Evolutionary conservation across 805 yeast species (phyloP), one percentile per base, ranked within the genome.

Genomic region (Yamadazyma olivae): DNA sequence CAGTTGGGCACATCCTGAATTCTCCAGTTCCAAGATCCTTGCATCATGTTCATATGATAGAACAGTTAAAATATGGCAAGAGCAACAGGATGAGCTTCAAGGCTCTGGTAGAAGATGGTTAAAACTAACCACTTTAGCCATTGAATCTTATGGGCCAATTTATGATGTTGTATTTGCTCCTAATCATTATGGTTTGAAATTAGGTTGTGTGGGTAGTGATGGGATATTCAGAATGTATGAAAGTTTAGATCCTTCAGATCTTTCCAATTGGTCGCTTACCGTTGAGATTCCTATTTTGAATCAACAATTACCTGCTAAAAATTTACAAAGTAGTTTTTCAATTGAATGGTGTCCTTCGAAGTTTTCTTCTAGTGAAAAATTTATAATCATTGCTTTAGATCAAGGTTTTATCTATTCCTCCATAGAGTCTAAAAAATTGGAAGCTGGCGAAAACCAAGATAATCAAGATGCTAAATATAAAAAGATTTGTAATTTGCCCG

Each of bases 1-100:
- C 7, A 79, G 80, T 31, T 93, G 96, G 95, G 96, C 98, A 1
- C 83, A 87, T 33, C 99, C 99, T 2, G 95, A 91, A 57, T 89
- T 79, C 59, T 59, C 65, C 17, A 59, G 62, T 40, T 95, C 96
- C 6, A 86, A 86, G 52, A 67, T 93, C 3, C 59, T 93, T 17
- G 95, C 95, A 1, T 78, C 93, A 17, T 89, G 90, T 23, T 86
- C 96, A 1, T 88, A 83, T 58, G 99, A 93, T 53, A 74, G 95
- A 36, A 84, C 95, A 0, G 79, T 91, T 19, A 84, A 84, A 52
- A 67, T 93, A 17, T 93, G 96, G 95, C 95, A 88, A 56, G 97
- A 91, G 53, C 80, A 79, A 49, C 79, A 81, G 7, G 89, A 83
- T 45, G 95, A 83, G 55, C 73, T 79, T 18, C 75, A 72, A 38